Evolutionary conservation across 805 yeast species (phyloP), one percentile per base, ranked within the genome.

Genomic region (Nakazawaea anatomiae): DNA sequence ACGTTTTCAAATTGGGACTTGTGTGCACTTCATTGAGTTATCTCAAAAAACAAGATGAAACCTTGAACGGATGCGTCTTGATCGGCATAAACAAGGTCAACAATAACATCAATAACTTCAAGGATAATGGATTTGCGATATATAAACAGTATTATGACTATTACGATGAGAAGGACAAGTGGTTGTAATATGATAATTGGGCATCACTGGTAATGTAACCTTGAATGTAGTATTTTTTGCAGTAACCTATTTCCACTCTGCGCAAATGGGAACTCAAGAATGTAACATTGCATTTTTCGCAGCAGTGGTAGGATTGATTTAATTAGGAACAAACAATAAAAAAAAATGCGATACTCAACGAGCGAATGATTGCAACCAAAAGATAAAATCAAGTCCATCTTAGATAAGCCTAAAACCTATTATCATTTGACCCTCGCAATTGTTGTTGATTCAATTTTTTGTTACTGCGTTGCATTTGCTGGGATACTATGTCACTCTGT

Each of bases 1-100:
- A 77, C 48, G 78, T 80, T 3, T 76, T 80, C 63, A 76, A 72
- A 52, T 69, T 75, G 55, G 86, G 86, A 0, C 70, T 80, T 52
- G 75, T 81, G 8, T 80, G 84, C 54, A 75, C 83, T 47, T 81
- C 75, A 6, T 73, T 78, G 12, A 72, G 80, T 6, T 76, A 70
- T 52, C 64, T 75, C 53, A 76, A 74, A 56, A 54, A 58, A 32
- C 61, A 63, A 44, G 43, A 41, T n/a, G 60, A 60, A 10, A 43
- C 51, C 4, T 46, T 59, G n/a, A 42, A 53, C 9, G 54, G 50
- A 10, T 51, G 51, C 8, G 49, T 56, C 10, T 34, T 58, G 9
- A 32, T 45, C 10, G 59, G 54, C 10, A 39, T 51, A 3, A 39
- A 43, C 41, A 51, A 51, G 42, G 18, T 44, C 12, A 35, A 43